These are phyloP conservation scores for Metschnikowia lachancei DNA, from an alignment of 805 yeast genomes.

Conservation along the genomic window DNA sequence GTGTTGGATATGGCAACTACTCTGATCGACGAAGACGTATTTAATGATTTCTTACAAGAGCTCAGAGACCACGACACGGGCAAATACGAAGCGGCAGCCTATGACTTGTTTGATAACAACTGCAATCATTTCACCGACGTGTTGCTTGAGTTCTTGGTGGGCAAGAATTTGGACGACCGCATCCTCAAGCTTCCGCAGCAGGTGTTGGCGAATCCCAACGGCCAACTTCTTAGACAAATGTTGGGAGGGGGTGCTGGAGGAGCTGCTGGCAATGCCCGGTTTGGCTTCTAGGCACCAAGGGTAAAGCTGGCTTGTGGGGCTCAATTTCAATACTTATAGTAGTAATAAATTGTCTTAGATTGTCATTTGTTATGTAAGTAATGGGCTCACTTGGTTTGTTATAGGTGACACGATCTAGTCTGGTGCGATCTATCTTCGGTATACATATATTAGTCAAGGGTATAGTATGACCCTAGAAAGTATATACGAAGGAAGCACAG, in stretches of 20 bases:
- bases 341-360: too few relatives aligned
- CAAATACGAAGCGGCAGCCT: constrained; percentile 46
- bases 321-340: too few relatives aligned
- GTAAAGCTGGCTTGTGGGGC: too few relatives aligned
- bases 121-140: constrained; percentile 68
- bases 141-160: constrained; percentile 55
- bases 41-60: constrained; percentile 53
- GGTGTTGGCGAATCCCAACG: constrained; percentile 42
- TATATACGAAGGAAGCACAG: too few relatives aligned
- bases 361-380: too few relatives aligned
- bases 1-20: constrained; percentile 55
- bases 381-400: too few relatives aligned
- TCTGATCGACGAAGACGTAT: constrained; percentile 48
- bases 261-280: constrained; percentile 15
- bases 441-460: too few relatives aligned
- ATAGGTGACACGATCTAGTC: too few relatives aligned
- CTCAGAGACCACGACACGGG: constrained; percentile 35
- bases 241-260: constrained; percentile 25
- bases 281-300: constrained; percentile 11
- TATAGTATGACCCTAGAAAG: too few relatives aligned
- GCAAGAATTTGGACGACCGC: constrained; percentile 50
- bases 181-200: constrained; percentile 52
- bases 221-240: constrained; percentile 34
- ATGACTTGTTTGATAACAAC: constrained; percentile 60
- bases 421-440: too few relatives aligned